Conservation (phyloP, 345 rosid genomes). For the Populus tremula region DNA sequence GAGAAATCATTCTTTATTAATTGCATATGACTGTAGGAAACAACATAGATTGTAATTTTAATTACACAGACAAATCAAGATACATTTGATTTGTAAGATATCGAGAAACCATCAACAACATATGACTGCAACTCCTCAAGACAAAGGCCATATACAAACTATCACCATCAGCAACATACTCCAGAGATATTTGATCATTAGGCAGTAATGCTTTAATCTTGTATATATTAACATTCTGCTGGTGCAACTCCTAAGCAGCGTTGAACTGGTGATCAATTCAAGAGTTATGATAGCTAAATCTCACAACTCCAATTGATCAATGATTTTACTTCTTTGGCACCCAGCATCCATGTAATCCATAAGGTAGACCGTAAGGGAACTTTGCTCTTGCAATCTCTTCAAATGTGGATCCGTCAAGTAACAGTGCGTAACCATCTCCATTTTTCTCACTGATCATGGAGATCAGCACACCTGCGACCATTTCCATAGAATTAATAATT, state of each 20-base stretch:
- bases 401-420: slow-evolving; percentile 76
- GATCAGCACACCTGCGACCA: slow-evolving; percentile 70
- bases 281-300: not conserved
- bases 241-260: not conserved
- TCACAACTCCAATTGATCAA: not conserved
- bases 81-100: not conserved
- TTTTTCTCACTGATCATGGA: slow-evolving; percentile 73
- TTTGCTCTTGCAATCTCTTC: slow-evolving; percentile 91
- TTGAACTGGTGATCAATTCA: not conserved
- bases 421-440: slow-evolving; percentile 78
- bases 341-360: slow-evolving; percentile 97
- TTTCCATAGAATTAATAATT: not conserved
- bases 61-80: not conserved
- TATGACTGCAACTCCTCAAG: too few relatives aligned
- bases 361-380: slow-evolving; percentile 91
- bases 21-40: not conserved
- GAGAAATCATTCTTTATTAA: not conserved
- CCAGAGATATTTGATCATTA: not conserved
- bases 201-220: not conserved
- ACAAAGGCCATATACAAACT: too few relatives aligned
- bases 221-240: not conserved
- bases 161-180: not conserved
- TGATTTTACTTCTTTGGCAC: slow-evolving; percentile 47
- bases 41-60: not conserved
- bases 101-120: not conserved